Percentiles rank a stretch among this genome's conserved stretches.
Conservation (phyloP, 306 rosid species). For the Alnus glutinosa region DNA sequence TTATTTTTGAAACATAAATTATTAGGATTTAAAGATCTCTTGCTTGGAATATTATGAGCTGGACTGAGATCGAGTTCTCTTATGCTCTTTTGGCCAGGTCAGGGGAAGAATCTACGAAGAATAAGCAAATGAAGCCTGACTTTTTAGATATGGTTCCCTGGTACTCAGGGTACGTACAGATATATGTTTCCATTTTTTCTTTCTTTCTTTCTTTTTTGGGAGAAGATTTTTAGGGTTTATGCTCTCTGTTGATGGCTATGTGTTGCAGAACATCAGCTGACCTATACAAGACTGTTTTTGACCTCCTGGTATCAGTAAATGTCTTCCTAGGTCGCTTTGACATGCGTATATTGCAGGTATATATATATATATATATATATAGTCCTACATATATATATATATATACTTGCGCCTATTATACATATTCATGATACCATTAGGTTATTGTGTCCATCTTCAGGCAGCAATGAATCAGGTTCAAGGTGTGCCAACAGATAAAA, state of each 20-base stretch:
- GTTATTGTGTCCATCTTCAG: conserved; percentile 37
- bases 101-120: conserved; percentile 69
- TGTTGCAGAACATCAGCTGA: conserved; percentile 95
- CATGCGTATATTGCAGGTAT: conserved; percentile 99
- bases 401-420: too few species aligned
- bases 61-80: conserved; percentile 6
- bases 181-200: not conserved
- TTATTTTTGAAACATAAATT: not conserved
- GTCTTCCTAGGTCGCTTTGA: conserved; percentile 98
- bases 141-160: conserved; percentile 98
- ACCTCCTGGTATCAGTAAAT: conserved; percentile 85
- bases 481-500: not conserved
- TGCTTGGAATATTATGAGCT: not conserved
- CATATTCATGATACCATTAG: too few species aligned
- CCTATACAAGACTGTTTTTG: conserved; percentile 95
- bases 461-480: conserved; percentile 68
- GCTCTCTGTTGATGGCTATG: conserved; percentile 29
- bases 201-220: not conserved
- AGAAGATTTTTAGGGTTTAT: conserved; percentile 16
- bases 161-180: conserved; percentile 82
- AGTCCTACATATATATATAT: too few species aligned
- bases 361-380: too few species aligned
- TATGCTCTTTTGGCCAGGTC: conserved; percentile 52
- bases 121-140: conserved; percentile 79
- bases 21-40: not conserved